Evolutionary conservation across 306 rosid species (phyloP), one percentile per base, ranked within the genome.

Genomic region (Cucurbita argyrosperma): DNA sequence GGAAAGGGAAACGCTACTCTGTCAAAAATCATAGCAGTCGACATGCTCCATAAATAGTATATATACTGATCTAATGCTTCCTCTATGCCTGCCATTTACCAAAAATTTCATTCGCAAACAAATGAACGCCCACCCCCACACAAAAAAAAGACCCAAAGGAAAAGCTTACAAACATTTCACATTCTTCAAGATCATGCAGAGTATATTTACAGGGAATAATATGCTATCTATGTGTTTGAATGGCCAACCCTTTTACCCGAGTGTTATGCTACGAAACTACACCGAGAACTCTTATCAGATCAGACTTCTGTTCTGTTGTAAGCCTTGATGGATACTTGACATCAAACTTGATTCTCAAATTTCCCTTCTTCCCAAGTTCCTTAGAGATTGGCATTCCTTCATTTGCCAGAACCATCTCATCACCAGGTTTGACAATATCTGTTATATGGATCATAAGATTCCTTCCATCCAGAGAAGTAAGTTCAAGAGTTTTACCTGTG

Each of bases 311-410:
- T 83, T 88, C 92, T 26, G 83, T 15, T 23, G 92, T 87, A 61
- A 94, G 81, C 71, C 90, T 87, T 23, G 89, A 84, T 21, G 99
- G 99, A 77, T 91, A 94, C 80, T 82, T 87, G 73, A 94, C 90
- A 10, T 87, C 96, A 77, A 94, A 80, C 79, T 87, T 94, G 74
- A 91, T 81, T 78, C 86, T 89, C 85, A 94, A 85, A 78, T 89
- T 88, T 54, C 99, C 99, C 79, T 80, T 91, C 83, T 72, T 94
- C 47, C 99, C 92, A 9, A 88, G 91, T 76, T 94, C 92, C 80
- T 84, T 94, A 12, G 97, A 91, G 54, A 89, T 81, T 3, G 99
- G 99, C 99, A 94, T 94, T 72, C 99, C 99, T 84, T 94, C 96
- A 10, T 82, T 79, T 66, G 90, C 87, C 80, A 91, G 78, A 40